These are phyloP conservation scores for Metarhizium anisopliae DNA, from an alignment of 2,329 filamentous ascomycete genomes.

Conservation along the genomic window DNA sequence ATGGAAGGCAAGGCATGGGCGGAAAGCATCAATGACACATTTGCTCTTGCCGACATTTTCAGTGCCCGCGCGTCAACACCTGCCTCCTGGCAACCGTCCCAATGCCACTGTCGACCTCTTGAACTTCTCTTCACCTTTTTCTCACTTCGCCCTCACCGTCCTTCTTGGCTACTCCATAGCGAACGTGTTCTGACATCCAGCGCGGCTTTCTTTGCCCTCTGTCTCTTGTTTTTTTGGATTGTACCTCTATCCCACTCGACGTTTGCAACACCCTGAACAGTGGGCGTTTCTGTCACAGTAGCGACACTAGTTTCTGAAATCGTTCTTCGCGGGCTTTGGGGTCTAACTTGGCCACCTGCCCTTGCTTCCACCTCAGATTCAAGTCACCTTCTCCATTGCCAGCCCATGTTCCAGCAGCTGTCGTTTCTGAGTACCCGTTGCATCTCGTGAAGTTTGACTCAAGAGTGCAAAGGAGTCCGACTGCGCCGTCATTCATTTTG, in stretches of 20 bases:
- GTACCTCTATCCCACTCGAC: not conserved
- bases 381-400: not conserved
- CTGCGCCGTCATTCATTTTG: not conserved
- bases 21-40: not conserved
- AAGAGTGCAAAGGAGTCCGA: not conserved
- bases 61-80: not conserved
- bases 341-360: not conserved
- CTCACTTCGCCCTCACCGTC: not conserved
- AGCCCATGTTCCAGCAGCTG: not conserved
- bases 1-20: too few species aligned
- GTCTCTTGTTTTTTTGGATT: conserved; percentile 4
- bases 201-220: not conserved
- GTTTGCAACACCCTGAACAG: not conserved
- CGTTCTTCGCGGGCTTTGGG: not conserved
- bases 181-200: not conserved
- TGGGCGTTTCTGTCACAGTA: not conserved
- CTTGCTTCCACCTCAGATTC: conserved; percentile 1
- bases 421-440: not conserved
- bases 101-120: not conserved
- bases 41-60: not conserved
- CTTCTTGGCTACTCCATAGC: not conserved
- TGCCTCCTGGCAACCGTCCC: not conserved
- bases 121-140: not conserved
- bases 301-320: not conserved
- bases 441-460: not conserved